Evolutionary conservation across 1,284 basidiomycete genomes (phyloP).

Genomic region (Rhodotorula sp.): DNA sequence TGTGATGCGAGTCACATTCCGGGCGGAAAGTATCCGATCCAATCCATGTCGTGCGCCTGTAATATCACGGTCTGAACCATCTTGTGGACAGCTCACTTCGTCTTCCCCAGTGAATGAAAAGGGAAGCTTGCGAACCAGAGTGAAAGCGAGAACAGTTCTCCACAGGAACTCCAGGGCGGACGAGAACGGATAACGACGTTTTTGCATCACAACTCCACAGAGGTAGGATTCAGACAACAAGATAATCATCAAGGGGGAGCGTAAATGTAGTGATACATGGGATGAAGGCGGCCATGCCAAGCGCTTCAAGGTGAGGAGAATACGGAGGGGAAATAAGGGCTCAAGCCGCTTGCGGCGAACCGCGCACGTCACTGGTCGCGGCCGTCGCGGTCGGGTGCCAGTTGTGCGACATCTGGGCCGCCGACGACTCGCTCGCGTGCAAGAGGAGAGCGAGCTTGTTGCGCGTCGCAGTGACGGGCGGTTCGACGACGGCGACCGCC

Average conservation of each 20-base stretch:
- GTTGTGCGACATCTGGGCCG: neutral
- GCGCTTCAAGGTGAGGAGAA: neutral
- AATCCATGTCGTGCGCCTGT: too few relatives aligned
- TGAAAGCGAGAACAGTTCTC: too few relatives aligned
- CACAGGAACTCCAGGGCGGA: too few relatives aligned
- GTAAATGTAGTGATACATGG: neutral
- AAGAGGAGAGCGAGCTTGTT: slow-evolving; percentile 24
- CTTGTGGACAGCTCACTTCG: too few relatives aligned
- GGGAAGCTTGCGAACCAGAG: too few relatives aligned
- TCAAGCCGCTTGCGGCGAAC: neutral
- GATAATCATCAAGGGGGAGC: neutral
- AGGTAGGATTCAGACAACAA: too few relatives aligned
- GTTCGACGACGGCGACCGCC: neutral
- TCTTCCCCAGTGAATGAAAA: too few relatives aligned
- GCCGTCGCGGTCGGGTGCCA: slow-evolving; percentile 2
- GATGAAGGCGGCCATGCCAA: neutral
- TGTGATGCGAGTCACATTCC: neutral
- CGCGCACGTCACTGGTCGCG: slow-evolving; percentile 19
- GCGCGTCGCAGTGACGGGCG: neutral
- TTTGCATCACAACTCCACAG: too few relatives aligned
- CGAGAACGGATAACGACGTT: too few relatives aligned
- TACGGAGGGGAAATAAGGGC: neutral
- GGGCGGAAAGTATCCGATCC: too few relatives aligned
- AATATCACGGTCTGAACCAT: too few relatives aligned
- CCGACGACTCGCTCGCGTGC: slow-evolving; percentile 18